phyloP scores from a whole-genome alignment of 2,329 filamentous ascomycete genomes.

The Penicillium brasilianum region DNA sequence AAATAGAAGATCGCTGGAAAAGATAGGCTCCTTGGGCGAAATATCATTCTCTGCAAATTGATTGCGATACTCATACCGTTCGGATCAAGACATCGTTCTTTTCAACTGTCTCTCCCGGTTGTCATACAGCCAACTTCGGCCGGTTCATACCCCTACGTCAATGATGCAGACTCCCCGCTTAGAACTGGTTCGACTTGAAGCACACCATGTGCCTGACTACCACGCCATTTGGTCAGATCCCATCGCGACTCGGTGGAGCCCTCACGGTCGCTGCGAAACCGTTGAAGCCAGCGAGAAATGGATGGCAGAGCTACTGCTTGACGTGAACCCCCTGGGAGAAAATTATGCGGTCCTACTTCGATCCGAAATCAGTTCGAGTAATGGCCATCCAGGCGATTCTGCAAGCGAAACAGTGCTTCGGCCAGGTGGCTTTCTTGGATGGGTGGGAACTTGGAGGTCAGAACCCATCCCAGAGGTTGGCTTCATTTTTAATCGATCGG shows the following conservation, averaged over 20 bases:
- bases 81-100: no score
- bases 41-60: no score
- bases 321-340: slow-evolving; percentile 16
- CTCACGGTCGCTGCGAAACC: slow-evolving; percentile 20
- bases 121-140: background rate
- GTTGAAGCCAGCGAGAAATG: slow-evolving; percentile 20
- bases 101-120: background rate
- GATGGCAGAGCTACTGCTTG: slow-evolving; percentile 18
- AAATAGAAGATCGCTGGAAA: background rate
- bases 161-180: slow-evolving; percentile 14
- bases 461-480: slow-evolving; percentile 20
- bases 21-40: no score
- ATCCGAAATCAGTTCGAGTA: background rate
- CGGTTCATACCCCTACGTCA: no score
- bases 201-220: slow-evolving; percentile 21
- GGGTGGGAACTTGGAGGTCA: slow-evolving; percentile 20
- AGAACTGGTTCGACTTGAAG: slow-evolving; percentile 20
- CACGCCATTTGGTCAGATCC: slow-evolving; percentile 26
- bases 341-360: slow-evolving; percentile 25
- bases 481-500: slow-evolving; percentile 20
- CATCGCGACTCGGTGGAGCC: slow-evolving; percentile 25
- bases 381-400: background rate
- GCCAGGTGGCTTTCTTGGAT: slow-evolving; percentile 18
- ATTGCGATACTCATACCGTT: no score
- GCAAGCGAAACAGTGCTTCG: background rate